Base-by-base conservation (phyloP, 352 stramenopile species). In the Pythium plurisporium region DNA sequence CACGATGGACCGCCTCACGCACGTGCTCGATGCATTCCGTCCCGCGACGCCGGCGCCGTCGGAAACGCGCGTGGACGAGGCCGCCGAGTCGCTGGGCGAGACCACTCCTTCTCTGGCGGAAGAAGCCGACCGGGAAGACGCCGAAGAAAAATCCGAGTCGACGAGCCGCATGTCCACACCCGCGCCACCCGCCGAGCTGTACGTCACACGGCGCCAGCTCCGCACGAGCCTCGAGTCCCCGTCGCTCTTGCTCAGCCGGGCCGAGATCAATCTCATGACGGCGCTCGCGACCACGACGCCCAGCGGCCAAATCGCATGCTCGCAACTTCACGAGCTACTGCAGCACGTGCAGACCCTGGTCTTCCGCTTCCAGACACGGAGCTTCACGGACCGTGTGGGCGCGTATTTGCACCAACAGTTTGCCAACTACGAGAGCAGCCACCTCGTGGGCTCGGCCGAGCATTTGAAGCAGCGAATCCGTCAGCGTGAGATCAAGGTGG, bases 261-360 rank as follows among this genome's bases (percentile, higher is more conserved):
- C 71, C 14, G 79, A 90, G 54, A 72, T 81, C 31, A 90, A 87
- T 52, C 55, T 87, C 27, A 56, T 79, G 0, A 36, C 84, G 26
- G 67, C 66, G 27, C 65, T 88, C 3, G 77, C 63, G 5, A 64
- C 73, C 9, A 31, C 64, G 8, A 75, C 59, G 9, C 64, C 64
- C 1, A 44, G 67, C 0, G 62, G 53, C 2, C 37, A 49, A 14
- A 65, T 87, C 20, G 44, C 71, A 2, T 79, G 69, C 33, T 53
- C 69, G 5, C 63, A 76, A 11, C 62, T 88, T 0, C 57, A 59
- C 2, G 51, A 72, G 29, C 44, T 90, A 5, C 52, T 82, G 20
- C 61, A 71, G 23, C 75, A 72, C 17, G 73, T 85, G 25, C 72
- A 79, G 37, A 67, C 62, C 7, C 58, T 76, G 50, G 66, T 90